Base-by-base conservation (phyloP, 1,284 basidiomycete genomes). In the Trametes versicolor region DNA sequence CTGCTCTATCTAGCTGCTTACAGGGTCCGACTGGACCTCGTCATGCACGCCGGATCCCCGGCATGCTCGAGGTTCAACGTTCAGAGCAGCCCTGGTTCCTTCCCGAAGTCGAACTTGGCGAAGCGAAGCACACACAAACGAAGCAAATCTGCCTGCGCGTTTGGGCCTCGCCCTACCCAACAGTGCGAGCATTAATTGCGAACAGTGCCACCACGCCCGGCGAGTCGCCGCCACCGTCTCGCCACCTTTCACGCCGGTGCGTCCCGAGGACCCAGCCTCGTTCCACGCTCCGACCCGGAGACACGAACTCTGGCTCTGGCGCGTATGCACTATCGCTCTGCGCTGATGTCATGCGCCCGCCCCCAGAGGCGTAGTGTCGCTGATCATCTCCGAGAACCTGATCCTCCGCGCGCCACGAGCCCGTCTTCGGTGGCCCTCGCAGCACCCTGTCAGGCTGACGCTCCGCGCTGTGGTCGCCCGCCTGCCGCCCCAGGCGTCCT, bases 321-420 rank as follows among this genome's bases (percentile, higher is more conserved):
- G n/a, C n/a, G n/a, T n/a, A n/a, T n/a, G n/a, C n/a, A n/a, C 12
- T 9, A 27, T 9, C 17, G 47, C 12, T 9, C 49, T 9, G 8
- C 45, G 9, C 7, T 48, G 45, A 48, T 48, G 23, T 48, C 45
- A 27, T 48, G 25, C 25, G 52, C 21, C 21, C 52, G n/a, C 25
- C 12, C 8, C n/a, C 19, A 23, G n/a, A 43, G 17, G 41, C 2
- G 41, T 37, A 37, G 52, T 21, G 19, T 10, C 52, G 52, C 52
- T 19, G 52, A 54, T 54, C 52, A 25, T 15, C 21, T 12, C 13
- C 36, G 21, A 54, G 52, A 54, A 54, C 34, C 23, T 39, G 52
- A 54, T 54, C 21, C 36, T 23, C 21, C 21, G 29, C 29, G 29
- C 29, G 21, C 23, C 52, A 39, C 15, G 49, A 50, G 45, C 29